Conservation (phyloP, 208 protist genomes). For the Acanthamoeba divionensis region DNA sequence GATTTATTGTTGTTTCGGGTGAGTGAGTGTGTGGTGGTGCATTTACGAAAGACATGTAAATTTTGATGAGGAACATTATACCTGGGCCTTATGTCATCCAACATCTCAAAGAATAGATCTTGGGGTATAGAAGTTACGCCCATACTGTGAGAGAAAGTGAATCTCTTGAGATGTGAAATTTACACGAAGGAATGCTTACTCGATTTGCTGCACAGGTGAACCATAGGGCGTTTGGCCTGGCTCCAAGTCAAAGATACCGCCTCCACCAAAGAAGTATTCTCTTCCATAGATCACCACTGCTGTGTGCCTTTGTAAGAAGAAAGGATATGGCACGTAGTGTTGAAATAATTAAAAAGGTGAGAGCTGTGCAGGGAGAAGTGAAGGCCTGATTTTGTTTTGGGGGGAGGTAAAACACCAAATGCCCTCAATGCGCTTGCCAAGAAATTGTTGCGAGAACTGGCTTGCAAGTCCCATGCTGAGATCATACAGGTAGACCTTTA, state of each 20-base stretch:
- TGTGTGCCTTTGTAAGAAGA: neutral
- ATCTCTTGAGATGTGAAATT: neutral
- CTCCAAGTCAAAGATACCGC: slow-evolving; percentile 36
- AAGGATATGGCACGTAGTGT: neutral
- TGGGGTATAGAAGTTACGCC: slow-evolving; percentile 17
- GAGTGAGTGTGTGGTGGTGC: too few species aligned
- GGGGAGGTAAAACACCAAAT: slow-evolving; percentile 2
- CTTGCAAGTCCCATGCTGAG: slow-evolving; percentile 35
- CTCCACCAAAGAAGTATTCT: slow-evolving; percentile 51
- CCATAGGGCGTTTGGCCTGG: slow-evolving; percentile 51
- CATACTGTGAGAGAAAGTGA: slow-evolving; percentile 4
- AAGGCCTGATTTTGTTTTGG: neutral
- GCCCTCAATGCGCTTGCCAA: slow-evolving; percentile 49
- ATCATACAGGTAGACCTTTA: slow-evolving; percentile 35
- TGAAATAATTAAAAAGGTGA: neutral
- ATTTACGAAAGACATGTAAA: too few species aligned
- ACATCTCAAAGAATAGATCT: slow-evolving; percentile 35
- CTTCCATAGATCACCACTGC: slow-evolving; percentile 33
- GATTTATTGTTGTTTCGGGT: too few species aligned
- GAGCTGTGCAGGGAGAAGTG: neutral
- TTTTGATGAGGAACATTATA: too few species aligned
- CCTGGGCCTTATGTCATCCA: neutral
- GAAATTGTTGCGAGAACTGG: slow-evolving; percentile 39
- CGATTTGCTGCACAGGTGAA: slow-evolving; percentile 41
- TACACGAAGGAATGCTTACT: neutral